Percentiles rank a stretch among this genome's conserved stretches.
phyloP scores from a whole-genome alignment of 129 eudicot genomes.

The Flaveria linearis region DNA sequence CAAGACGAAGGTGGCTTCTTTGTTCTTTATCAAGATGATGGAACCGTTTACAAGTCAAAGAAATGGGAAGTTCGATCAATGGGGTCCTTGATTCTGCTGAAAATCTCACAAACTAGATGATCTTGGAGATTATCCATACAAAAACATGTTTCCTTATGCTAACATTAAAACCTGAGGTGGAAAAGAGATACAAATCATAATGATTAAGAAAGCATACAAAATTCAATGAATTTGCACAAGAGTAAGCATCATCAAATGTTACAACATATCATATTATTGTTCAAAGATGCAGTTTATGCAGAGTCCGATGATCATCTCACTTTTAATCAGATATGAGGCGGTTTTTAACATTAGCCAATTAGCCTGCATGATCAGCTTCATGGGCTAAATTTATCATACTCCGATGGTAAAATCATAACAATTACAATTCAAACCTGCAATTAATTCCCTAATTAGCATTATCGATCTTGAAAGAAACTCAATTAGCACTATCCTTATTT shows the following conservation, averaged over 20 bases:
- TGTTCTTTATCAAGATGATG: constrained; percentile 58
- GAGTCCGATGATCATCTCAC: background rate
- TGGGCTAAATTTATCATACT: too few relatives aligned
- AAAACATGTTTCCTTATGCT: background rate
- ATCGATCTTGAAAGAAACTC: too few relatives aligned
- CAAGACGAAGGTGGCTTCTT: constrained; percentile 55
- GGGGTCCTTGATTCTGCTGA: constrained; percentile 42
- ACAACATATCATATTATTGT: background rate
- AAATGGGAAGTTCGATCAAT: constrained; percentile 56
- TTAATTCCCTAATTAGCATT: too few relatives aligned
- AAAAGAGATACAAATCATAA: background rate
- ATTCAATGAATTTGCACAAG: background rate
- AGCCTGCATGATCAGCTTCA: too few relatives aligned
- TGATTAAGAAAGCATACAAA: constrained; percentile 2
- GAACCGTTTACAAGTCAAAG: constrained; percentile 65
- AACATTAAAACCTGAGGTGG: constrained; percentile 35
- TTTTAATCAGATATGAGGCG: background rate
- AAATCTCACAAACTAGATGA: constrained; percentile 59
- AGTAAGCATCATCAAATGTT: background rate
- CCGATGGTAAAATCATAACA: too few relatives aligned
- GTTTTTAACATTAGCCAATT: too few relatives aligned
- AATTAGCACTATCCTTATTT: too few relatives aligned
- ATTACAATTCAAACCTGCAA: too few relatives aligned
- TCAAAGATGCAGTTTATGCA: background rate
- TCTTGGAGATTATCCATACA: constrained; percentile 73